Conservation (phyloP, 2,329 filamentous ascomycete species). For the Colletotrichum magnum region DNA sequence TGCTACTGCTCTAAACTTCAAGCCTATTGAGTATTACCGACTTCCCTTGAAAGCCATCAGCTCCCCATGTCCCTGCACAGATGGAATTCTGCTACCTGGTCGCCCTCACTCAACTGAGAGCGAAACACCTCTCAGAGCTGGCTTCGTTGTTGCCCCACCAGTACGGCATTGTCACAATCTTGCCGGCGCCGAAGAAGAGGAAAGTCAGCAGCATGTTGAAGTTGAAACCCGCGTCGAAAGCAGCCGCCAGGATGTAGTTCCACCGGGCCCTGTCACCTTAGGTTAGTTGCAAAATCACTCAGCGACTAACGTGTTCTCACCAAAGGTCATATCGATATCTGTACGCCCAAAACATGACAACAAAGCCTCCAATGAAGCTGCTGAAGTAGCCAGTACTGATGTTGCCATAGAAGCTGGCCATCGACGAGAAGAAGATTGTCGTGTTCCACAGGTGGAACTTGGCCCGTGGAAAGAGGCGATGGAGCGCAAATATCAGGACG, state of each 20-base stretch:
- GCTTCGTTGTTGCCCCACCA: constrained; percentile 74
- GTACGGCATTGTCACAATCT: constrained; percentile 70
- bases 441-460: constrained; percentile 72
- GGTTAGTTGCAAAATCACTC: neutral
- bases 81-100: neutral
- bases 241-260: constrained; percentile 73
- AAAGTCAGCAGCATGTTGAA: constrained; percentile 74
- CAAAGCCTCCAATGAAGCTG: constrained; percentile 70
- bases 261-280: constrained; percentile 59
- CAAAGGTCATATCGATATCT: constrained; percentile 69
- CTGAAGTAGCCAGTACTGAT: constrained; percentile 72
- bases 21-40: too few relatives aligned
- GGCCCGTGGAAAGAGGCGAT: constrained; percentile 65
- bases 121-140: constrained; percentile 72
- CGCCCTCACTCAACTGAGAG: constrained; percentile 48
- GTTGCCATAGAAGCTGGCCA: constrained; percentile 72
- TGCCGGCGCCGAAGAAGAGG: constrained; percentile 67
- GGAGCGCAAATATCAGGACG: constrained; percentile 63
- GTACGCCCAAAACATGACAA: constrained; percentile 73
- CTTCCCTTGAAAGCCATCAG: too few relatives aligned
- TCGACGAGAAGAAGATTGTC: constrained; percentile 72
- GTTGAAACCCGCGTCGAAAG: constrained; percentile 75
- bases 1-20: too few relatives aligned
- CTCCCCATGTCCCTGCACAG: too few relatives aligned
- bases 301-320: constrained; percentile 42